A percentile compares a stretch with the other conserved stretches of the same genome.
phyloP scores from a whole-genome alignment of 2,329 filamentous ascomycete genomes.

The Ophiobolus disseminans region DNA sequence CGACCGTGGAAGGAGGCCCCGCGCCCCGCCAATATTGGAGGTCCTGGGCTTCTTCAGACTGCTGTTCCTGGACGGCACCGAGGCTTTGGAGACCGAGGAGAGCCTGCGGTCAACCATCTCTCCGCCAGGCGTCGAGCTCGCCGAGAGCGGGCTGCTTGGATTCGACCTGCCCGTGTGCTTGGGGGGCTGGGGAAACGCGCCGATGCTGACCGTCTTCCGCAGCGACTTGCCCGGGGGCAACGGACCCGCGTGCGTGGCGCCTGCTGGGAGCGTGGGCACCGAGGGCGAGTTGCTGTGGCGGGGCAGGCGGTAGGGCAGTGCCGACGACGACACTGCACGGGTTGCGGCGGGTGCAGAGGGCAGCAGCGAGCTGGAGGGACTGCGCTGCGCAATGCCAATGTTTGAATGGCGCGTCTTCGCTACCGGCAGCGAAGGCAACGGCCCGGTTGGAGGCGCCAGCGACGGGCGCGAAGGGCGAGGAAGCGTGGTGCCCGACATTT shows the following conservation, averaged over 20 bases:
- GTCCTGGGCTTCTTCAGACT: conserved; percentile 59
- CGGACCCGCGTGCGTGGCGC: conserved; percentile 45
- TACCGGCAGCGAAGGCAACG: conserved; percentile 76
- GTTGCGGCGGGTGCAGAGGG: conserved; percentile 29
- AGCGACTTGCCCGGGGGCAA: conserved; percentile 67
- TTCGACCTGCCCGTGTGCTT: conserved; percentile 61
- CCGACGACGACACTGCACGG: conserved; percentile 45
- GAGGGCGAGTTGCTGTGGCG: conserved; percentile 44
- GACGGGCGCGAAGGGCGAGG: conserved; percentile 68
- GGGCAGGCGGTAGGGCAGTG: conserved; percentile 33
- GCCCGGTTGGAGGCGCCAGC: conserved; percentile 72
- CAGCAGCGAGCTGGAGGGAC: conserved; percentile 35
- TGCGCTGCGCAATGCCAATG: conserved; percentile 35
- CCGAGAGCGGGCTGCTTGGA: conserved; percentile 62
- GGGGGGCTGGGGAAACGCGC: conserved; percentile 90
- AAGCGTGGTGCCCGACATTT: conserved; percentile 64
- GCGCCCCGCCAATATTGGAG: conserved; percentile 39
- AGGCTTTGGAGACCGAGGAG: conserved; percentile 33
- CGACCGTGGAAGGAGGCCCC: conserved; percentile 44
- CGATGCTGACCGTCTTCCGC: conserved; percentile 90
- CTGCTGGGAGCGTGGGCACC: conserved; percentile 58
- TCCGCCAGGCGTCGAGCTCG: conserved; percentile 55
- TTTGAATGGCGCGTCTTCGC: conserved; percentile 71
- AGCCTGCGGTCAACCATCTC: conserved; percentile 44
- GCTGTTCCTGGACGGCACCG: conserved; percentile 39